phyloP scores from a whole-genome alignment of 202 grass and related monocot genomes.

The Thinopyrum obtusiflorum region DNA sequence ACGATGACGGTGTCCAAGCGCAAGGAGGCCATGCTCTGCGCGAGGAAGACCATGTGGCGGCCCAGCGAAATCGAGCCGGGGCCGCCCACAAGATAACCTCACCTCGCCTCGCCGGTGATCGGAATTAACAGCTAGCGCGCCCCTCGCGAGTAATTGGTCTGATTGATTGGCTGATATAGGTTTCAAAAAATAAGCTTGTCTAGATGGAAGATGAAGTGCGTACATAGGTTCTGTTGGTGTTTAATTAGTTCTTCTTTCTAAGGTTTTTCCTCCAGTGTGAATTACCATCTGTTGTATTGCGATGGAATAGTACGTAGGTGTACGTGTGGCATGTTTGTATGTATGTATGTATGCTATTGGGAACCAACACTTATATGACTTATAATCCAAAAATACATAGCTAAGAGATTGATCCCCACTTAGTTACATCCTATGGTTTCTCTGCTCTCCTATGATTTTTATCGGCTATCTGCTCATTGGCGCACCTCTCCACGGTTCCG shows the following conservation, averaged over 20 bases:
- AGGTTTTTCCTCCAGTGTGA: not conserved
- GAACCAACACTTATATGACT: not conserved
- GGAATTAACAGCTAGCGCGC: not conserved
- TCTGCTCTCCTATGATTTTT: too few species aligned
- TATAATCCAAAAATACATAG: too few species aligned
- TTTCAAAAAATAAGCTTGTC: not conserved
- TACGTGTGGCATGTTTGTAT: not conserved
- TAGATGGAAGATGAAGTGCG: not conserved
- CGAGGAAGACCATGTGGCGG: constrained; percentile 85
- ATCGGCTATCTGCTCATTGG: too few species aligned
- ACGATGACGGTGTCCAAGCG: constrained; percentile 69
- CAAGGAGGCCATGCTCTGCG: constrained; percentile 72
- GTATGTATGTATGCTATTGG: not conserved
- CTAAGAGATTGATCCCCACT: too few species aligned
- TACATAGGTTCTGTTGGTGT: not conserved
- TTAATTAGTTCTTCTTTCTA: not conserved
- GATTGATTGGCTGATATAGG: not conserved
- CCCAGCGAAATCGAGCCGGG: constrained; percentile 54
- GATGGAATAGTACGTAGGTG: not conserved
- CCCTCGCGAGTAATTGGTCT: not conserved
- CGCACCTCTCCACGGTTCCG: too few species aligned
- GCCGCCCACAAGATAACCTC: constrained; percentile 13
- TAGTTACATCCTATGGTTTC: too few species aligned
- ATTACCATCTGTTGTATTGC: not conserved
- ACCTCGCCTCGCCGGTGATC: not conserved